Evolutionary conservation across 495 filamentous ascomycete species (phyloP), one percentile per base, ranked within the genome.

Genomic region (Cenococcum geophilum): DNA sequence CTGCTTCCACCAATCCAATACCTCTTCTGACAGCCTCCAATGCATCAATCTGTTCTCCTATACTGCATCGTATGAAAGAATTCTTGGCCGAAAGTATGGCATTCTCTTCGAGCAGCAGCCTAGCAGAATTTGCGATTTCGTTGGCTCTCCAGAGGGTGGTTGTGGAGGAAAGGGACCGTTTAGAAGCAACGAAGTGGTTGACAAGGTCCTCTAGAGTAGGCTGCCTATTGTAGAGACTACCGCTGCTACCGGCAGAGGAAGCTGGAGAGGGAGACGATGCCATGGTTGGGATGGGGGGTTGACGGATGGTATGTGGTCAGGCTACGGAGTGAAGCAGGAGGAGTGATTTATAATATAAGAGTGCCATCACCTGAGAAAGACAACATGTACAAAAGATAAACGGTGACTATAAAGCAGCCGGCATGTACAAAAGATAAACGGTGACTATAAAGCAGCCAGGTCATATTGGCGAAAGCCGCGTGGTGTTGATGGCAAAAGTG

Each of bases 111-210:
- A 97, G 75, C 23, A 88, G 81, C 23, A 80, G 76, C 45, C 91
- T 85, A 25, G 91, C 88, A 9, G 83, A 75, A 40, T 83, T 89
- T 47, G 93, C 88, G 40, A 98, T 85, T 66, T 92, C 86, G 69
- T 95, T 89, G 59, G 92, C 93, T 45, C 89, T 89, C 73, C 86
- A 85, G 43, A 97, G 90, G 64, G 91, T 84, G 50, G 76, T 81
- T 65, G 92, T 89, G 1, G 89, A 91, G n/a, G 88, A 87, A 1
- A 98, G 82, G 8, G 92, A 92, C 25, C 89, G 84, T 75, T 97
- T 98, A 3, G 95, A 89, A 43, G 86, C 86, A 16, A 97, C 81
- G 27, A 97, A 88, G 75, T 95, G 83, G 1, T 80, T 78, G 48
- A 96, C 86, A 27, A 96, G 83, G 2, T 81, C 83, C 58, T 93